phyloP scores from a whole-genome alignment of 129 eudicot species.

The Lactuca sativa region DNA sequence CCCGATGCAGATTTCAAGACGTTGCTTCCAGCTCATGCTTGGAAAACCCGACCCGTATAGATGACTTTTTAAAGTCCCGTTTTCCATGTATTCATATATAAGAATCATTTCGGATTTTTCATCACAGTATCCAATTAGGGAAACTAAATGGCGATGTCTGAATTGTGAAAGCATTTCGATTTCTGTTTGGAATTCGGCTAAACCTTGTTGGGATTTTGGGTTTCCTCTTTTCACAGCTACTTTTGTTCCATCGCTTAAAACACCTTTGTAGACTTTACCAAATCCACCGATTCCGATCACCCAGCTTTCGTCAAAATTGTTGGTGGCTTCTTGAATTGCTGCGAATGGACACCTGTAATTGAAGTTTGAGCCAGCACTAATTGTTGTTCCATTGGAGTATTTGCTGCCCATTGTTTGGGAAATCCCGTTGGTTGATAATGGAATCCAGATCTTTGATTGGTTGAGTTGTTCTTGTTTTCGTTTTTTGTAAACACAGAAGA shows the following conservation, averaged over 20 bases:
- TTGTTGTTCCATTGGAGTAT: slow-evolving; percentile 71
- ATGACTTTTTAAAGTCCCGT: slow-evolving; percentile 83
- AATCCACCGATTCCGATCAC: slow-evolving; percentile 91
- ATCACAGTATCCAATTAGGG: slow-evolving; percentile 90
- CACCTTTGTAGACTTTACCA: slow-evolving; percentile 86
- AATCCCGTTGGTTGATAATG: slow-evolving; percentile 55
- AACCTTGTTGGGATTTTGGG: slow-evolving; percentile 89
- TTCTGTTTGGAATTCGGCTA: slow-evolving; percentile 82
- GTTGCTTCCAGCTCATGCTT: slow-evolving; percentile 79
- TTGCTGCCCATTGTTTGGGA: slow-evolving; percentile 90
- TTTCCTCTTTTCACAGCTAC: slow-evolving; percentile 92
- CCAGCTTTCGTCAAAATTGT: slow-evolving; percentile 81
- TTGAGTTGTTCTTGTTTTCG: slow-evolving; percentile 47
- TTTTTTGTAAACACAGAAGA: slow-evolving; percentile 44
- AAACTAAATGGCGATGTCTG: slow-evolving; percentile 91
- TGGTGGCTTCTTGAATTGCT: slow-evolving; percentile 82
- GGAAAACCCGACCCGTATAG: slow-evolving; percentile 79
- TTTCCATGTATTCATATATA: slow-evolving; percentile 91
- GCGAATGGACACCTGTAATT: slow-evolving; percentile 77
- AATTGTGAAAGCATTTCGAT: slow-evolving; percentile 91
- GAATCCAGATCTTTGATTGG: slow-evolving; percentile 82
- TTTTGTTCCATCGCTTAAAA: slow-evolving; percentile 63
- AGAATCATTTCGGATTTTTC: slow-evolving; percentile 90
- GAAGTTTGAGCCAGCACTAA: slow-evolving; percentile 57
- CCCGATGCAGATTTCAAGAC: slow-evolving; percentile 95